Base-by-base conservation (phyloP, 306 rosid genomes). In the Lathyrus aphaca region DNA sequence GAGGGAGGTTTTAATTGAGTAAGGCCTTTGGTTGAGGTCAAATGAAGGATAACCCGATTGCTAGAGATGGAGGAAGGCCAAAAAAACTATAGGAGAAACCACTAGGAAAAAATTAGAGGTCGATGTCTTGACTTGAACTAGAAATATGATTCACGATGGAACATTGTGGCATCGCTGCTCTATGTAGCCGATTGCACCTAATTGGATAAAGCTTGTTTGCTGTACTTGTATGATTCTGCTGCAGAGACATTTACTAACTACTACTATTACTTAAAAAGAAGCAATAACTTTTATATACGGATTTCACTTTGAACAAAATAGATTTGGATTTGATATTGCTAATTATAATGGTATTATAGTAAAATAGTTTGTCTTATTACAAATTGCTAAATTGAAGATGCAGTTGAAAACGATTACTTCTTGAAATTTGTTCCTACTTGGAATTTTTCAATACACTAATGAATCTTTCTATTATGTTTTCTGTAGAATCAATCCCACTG, bases 401-500 rank as follows among this genome's bases (percentile, higher is more conserved):
- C 65, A 35, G 64, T 35, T 77, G 68, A 27, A 61, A 67, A 54
- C 62, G 5, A 21, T 63, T 68, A 19, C 29, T 56, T 66, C 57
- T 56, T 60, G 57, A 43, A 55, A 64, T 32, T 68, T 63, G 64
- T 51, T 10, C 12, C 11, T 64, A 27, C 18, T 6, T 61, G 40
- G 35, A 66, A 68, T 67, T 55, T 68, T 6, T 65, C 32, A 45
- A 23, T 10, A 42, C 10, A 14, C n/a, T 27, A 71, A 46, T 76
- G 19, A 53, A 64, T 75, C 57, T 65, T 65, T 29, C 35, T 61
- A 19, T 40, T 17, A 48, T 49, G 73, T 10, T 64, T 73, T 82
- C 6, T 80, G 77, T 76, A 91, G 97, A 69, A 87, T 74, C 96
- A 69, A 74, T 81, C 78, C 8, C 85, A 87, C 37, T 94, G 99